These are phyloP conservation scores for Termitomyces sp. DNA, from an alignment of 768 basidiomycete species.

Conservation along the genomic window DNA sequence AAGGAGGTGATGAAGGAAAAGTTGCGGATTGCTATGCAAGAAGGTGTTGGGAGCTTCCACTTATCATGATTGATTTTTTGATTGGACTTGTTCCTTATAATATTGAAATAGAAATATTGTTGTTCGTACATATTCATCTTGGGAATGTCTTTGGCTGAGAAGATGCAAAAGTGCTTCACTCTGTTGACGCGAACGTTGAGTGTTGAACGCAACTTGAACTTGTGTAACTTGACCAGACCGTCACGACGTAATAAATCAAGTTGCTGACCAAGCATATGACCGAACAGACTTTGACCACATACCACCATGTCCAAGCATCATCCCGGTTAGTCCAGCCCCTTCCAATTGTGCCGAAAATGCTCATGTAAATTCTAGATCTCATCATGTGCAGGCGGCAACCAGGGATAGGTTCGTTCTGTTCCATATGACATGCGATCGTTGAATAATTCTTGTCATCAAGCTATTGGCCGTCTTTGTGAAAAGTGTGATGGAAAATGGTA, in stretches of 20 bases:
- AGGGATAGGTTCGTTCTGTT: constrained; percentile 74
- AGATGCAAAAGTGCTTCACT: too few relatives aligned
- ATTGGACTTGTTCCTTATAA: constrained; percentile 7
- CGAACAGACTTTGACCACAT: background rate
- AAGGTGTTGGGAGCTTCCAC: constrained; percentile 97
- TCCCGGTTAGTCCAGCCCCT: constrained; percentile 47
- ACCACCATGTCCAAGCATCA: constrained; percentile 83
- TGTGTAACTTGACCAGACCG: too few relatives aligned
- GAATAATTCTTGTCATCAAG: constrained; percentile 34
- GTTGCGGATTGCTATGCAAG: constrained; percentile 79
- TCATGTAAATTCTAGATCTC: constrained; percentile 58
- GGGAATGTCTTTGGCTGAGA: too few relatives aligned
- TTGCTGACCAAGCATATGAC: constrained; percentile 12
- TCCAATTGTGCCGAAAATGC: background rate
- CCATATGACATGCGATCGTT: constrained; percentile 3
- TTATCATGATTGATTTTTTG: constrained; percentile 64
- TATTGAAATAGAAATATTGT: background rate
- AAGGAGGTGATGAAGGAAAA: constrained; percentile 84
- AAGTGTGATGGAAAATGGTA: constrained; percentile 99
- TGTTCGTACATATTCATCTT: background rate
- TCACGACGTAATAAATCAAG: background rate
- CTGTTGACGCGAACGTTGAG: too few relatives aligned
- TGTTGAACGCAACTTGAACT: too few relatives aligned
- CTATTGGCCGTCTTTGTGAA: constrained; percentile 97
- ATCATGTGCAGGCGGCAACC: constrained; percentile 99